phyloP scores from a whole-genome alignment of 257 asterid genomes.

The Petrea volubilis region DNA sequence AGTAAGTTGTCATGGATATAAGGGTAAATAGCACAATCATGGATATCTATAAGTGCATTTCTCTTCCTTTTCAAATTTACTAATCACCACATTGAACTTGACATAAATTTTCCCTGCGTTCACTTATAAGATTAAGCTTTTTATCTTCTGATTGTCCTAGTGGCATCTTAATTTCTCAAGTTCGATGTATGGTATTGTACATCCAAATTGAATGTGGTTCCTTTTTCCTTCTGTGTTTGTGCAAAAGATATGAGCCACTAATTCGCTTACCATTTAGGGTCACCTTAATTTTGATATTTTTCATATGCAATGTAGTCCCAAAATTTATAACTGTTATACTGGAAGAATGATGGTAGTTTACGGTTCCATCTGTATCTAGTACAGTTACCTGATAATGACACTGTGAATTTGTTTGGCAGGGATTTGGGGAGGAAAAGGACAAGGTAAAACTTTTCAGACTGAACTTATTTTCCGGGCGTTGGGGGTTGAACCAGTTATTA shows the following conservation, averaged over 20 bases:
- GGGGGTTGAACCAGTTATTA: slow-evolving; percentile 88
- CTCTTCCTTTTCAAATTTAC: background rate
- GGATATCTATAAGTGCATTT: background rate
- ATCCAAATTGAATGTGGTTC: background rate
- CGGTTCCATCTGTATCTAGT: slow-evolving; percentile 5
- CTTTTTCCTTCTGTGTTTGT: background rate
- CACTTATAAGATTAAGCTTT: background rate
- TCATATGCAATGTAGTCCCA: background rate
- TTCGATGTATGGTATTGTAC: background rate
- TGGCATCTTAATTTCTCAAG: background rate
- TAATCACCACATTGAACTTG: background rate
- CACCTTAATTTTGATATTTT: background rate
- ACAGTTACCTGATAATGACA: background rate
- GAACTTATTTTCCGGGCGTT: slow-evolving; percentile 85
- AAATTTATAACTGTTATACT: background rate
- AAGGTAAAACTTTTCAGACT: slow-evolving; percentile 93
- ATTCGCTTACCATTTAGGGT: background rate
- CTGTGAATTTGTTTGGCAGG: slow-evolving; percentile 43
- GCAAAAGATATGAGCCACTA: background rate
- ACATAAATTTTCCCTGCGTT: background rate
- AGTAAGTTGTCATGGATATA: slow-evolving; percentile 5
- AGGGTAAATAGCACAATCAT: slow-evolving; percentile 11
- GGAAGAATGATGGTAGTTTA: slow-evolving; percentile 7
- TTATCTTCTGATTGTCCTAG: background rate
- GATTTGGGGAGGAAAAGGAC: slow-evolving; percentile 98